A percentile compares a stretch with the other conserved stretches of the same genome.
phyloP scores from a whole-genome alignment of 768 basidiomycete genomes.

The Pisolithus microcarpus region DNA sequence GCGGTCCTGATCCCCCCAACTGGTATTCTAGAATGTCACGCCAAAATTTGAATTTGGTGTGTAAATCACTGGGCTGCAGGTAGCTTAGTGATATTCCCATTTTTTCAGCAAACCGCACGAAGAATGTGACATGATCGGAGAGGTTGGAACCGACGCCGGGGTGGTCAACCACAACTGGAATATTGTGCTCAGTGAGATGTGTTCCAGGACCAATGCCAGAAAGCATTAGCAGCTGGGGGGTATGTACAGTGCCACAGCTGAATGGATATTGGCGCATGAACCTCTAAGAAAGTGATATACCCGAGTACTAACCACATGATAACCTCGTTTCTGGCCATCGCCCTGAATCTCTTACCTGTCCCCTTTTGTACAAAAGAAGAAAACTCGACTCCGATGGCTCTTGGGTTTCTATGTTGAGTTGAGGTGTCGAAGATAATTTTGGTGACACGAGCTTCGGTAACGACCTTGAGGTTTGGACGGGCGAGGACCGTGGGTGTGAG shows the following conservation, averaged over 20 bases:
- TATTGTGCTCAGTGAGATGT: constrained; percentile 44
- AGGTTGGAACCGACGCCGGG: constrained; percentile 72
- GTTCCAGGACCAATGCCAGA: constrained; percentile 70
- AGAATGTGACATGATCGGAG: constrained; percentile 57
- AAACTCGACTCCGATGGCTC: constrained; percentile 60
- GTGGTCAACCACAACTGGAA: constrained; percentile 54
- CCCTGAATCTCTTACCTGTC: constrained; percentile 35
- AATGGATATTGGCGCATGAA: background rate
- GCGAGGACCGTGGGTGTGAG: constrained; percentile 57
- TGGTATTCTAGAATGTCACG: constrained; percentile 36
- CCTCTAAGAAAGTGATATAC: background rate
- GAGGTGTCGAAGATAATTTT: constrained; percentile 46
- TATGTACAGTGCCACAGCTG: constrained; percentile 58
- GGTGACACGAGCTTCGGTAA: constrained; percentile 49
- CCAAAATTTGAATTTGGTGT: constrained; percentile 20
- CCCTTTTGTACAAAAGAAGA: constrained; percentile 22
- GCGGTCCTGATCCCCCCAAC: constrained; percentile 39
- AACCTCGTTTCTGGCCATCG: constrained; percentile 50
- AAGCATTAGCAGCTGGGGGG: constrained; percentile 62
- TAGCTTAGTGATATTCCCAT: constrained; percentile 36
- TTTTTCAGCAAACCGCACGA: constrained; percentile 47
- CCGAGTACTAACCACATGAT: constrained; percentile 45
- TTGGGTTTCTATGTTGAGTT: constrained; percentile 26
- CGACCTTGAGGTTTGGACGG: constrained; percentile 59
- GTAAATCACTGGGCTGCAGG: constrained; percentile 22